Percentiles rank a stretch among this genome's conserved stretches.
These are phyloP conservation scores for Pyrus pyrifolia DNA, from an alignment of 306 rosid genomes.

Conservation along the genomic window DNA sequence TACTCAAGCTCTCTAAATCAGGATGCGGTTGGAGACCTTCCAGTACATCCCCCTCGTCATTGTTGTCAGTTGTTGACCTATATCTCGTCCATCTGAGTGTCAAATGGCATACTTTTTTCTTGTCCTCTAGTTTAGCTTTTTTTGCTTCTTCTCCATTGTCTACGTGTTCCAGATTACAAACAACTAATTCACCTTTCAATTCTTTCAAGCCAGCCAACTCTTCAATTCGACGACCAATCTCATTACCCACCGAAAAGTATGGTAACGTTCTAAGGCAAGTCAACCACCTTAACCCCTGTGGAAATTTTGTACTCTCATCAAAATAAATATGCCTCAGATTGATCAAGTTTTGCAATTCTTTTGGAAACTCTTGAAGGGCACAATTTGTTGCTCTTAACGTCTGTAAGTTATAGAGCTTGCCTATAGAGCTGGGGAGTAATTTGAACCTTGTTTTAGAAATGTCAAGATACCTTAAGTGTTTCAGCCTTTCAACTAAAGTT, in stretches of 20 bases:
- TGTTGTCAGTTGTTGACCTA: background rate
- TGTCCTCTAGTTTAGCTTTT: background rate
- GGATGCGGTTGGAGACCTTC: background rate
- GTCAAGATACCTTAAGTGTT: background rate
- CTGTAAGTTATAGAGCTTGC: background rate
- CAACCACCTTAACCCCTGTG: background rate
- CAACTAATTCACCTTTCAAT: background rate
- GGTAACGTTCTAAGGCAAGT: background rate
- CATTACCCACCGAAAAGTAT: background rate
- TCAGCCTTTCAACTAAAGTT: background rate
- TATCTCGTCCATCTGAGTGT: accelerated
- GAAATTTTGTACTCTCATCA: too few species aligned
- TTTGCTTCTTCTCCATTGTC: background rate
- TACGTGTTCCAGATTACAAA: background rate
- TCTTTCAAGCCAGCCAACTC: background rate
- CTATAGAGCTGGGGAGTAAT: background rate
- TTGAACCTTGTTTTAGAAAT: background rate
- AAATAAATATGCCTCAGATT: background rate
- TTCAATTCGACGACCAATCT: background rate
- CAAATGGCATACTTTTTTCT: background rate
- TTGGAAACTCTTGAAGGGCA: background rate
- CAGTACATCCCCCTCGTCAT: background rate
- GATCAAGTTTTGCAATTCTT: background rate
- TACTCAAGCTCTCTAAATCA: background rate
- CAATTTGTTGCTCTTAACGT: background rate